Evolutionary conservation across 257 asterid species (phyloP).

Genomic region (Solanum okadae): DNA sequence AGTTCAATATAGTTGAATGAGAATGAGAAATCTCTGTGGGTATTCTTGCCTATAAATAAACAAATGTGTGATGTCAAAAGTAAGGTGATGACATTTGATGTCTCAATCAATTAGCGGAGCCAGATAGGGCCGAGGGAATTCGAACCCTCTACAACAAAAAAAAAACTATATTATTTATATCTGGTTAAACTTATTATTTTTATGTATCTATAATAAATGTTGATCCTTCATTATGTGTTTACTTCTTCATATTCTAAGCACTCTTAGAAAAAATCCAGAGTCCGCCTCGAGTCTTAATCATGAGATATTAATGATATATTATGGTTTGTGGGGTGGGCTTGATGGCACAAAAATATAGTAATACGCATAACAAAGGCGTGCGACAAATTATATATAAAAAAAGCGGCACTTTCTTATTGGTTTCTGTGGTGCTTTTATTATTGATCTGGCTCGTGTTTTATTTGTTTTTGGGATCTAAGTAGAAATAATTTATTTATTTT

Average conservation of each 20-base stretch:
- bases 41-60: not conserved
- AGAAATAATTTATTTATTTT: not conserved
- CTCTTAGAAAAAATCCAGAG: rapidly evolving
- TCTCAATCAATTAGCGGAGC: not conserved
- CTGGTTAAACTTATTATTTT: too few species aligned
- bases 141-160: rapidly evolving
- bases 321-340: not conserved
- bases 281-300: not conserved
- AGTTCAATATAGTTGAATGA: not conserved
- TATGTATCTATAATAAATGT: too few species aligned
- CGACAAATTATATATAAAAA: not conserved
- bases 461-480: not conserved
- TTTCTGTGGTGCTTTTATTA: not conserved
- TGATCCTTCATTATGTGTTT: too few species aligned
- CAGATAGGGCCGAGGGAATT: rapidly evolving
- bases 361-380: not conserved
- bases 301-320: not conserved
- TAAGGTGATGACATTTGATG: not conserved
- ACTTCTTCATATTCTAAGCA: too few species aligned
- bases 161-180: too few species aligned
- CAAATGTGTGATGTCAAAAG: not conserved
- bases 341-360: not conserved
- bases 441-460: not conserved
- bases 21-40: not conserved
- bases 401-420: not conserved